Evolutionary conservation across 305 asterid species (phyloP), one percentile per base, ranked within the genome.

Genomic region (Coffea humblotiana): DNA sequence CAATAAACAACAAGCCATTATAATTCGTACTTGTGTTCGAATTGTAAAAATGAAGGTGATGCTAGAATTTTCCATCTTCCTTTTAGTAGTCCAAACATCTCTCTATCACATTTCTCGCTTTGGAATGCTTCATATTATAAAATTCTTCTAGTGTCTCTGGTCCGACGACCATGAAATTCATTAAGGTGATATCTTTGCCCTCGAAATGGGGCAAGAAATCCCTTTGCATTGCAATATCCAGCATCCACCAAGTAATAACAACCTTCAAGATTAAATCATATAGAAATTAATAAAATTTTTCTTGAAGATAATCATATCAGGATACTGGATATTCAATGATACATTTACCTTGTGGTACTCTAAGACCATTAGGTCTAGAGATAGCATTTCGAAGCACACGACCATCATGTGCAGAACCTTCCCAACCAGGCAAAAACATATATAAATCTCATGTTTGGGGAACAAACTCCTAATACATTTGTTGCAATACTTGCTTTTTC

Each of bases 371-470:
- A 32, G 32, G 32, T 32, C 32, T 32, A 32, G 32, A 32, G 32
- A 32, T 32, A 32, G 2, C 32, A 32, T 32, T 32, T 32, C 32
- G 2, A 32, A 32, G 32, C 32, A 32, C 32, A 32, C 32, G 0
- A 32, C 2, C 32, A 32, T 80, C 82, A 12, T 80, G 37, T 3
- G 81, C 56, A 0, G 79, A 87, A 2, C 88, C 86, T 76, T 87
- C 87, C 88, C 81, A 84, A n/a, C 90, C 83, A 14, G 78, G 27
- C 29, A 87, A 73, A 73, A 9, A 83, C 71, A 64, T 82, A 80
- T 23, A 79, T 78, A 64, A 87, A 87, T 69, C 81, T 67, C 79
- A 76, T 73, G 47, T 84, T 61, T 25, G 32, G 80, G 3, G 73
- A 66, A 40, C 82, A 84, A 21, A 80, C 85, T 14, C 84, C 83